Percentiles rank a stretch among this genome's conserved stretches.
These are phyloP conservation scores for Coemansia sp. DNA, from an alignment of 192 early-diverging fungal species.

Conservation along the genomic window DNA sequence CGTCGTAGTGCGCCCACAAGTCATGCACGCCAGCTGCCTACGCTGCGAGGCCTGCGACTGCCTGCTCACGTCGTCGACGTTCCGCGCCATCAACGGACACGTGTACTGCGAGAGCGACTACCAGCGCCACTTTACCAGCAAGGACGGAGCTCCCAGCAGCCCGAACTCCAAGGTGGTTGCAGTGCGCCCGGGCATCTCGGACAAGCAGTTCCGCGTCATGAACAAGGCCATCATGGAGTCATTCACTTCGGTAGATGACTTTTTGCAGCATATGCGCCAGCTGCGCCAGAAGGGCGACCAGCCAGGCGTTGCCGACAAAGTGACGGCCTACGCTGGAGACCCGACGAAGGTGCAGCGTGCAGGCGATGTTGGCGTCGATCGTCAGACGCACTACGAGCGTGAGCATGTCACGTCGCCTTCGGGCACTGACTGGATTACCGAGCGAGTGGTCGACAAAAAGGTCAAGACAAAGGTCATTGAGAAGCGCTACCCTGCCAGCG, in stretches of 20 bases:
- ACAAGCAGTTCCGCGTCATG: slow-evolving; percentile 42
- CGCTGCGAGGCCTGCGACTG: slow-evolving; percentile 54
- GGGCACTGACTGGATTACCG: slow-evolving; percentile 52
- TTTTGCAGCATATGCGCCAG: slow-evolving; percentile 52
- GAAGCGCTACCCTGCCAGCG: slow-evolving; percentile 51
- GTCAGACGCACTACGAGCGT: slow-evolving; percentile 53
- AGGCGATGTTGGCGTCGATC: slow-evolving; percentile 44
- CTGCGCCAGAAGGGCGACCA: slow-evolving; percentile 24
- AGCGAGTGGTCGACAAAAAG: slow-evolving; percentile 53
- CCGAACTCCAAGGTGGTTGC: slow-evolving; percentile 16
- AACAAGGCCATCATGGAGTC: slow-evolving; percentile 55
- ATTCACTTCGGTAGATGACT: slow-evolving; percentile 54
- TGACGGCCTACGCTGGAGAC: slow-evolving; percentile 19
- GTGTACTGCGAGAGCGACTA: slow-evolving; percentile 53
- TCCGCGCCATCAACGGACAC: slow-evolving; percentile 50
- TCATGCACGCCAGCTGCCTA: slow-evolving; percentile 54
- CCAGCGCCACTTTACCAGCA: slow-evolving; percentile 25
- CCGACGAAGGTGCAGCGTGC: slow-evolving; percentile 36
- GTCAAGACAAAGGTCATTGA: slow-evolving; percentile 53
- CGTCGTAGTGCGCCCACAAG: slow-evolving; percentile 45
- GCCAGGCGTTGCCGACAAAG: slow-evolving; percentile 3
- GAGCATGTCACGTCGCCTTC: slow-evolving; percentile 50
- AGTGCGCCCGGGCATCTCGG: slow-evolving; percentile 34
- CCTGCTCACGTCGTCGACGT: slow-evolving; percentile 47
- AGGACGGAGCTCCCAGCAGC: not conserved